Evolutionary conservation across 768 basidiomycete genomes (phyloP).

Genomic region (Crucibulum laeve): DNA sequence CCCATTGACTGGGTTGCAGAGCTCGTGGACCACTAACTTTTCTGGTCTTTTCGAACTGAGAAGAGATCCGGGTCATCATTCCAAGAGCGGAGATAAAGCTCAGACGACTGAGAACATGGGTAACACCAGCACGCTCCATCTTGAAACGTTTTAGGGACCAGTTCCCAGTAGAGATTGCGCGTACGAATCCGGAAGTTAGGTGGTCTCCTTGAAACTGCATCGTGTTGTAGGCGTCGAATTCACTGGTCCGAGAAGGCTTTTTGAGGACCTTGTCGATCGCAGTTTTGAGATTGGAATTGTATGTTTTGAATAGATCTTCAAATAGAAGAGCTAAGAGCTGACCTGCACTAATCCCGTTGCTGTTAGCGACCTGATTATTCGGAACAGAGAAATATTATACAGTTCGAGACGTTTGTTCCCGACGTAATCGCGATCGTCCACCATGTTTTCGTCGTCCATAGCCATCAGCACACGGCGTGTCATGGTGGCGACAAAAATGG

Average conservation of each 20-base stretch:
- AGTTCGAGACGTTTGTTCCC: conserved; percentile 98
- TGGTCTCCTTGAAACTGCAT: conserved; percentile 97
- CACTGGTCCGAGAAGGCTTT: conserved; percentile 89
- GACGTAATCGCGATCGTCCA: conserved; percentile 98
- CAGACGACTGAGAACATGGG: conserved; percentile 92
- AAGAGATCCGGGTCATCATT: conserved; percentile 99
- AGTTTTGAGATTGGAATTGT: conserved; percentile 91
- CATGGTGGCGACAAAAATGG: conserved; percentile 97
- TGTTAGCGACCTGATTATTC: conserved; percentile 8
- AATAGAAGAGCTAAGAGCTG: conserved; percentile 94
- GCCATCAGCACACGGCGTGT: conserved; percentile 94
- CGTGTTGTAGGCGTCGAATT: conserved; percentile 92
- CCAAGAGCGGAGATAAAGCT: conserved; percentile 97
- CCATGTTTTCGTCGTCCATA: conserved; percentile 94
- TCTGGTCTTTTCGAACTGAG: conserved; percentile 98
- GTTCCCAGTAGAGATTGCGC: conserved; percentile 97
- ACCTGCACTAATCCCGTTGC: conserved; percentile 79
- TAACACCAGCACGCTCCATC: conserved; percentile 98
- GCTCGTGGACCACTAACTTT: conserved; percentile 98
- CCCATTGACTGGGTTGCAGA: conserved; percentile 98
- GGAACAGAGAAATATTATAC: conserved; percentile 34
- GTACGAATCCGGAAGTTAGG: conserved; percentile 92
- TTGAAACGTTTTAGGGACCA: conserved; percentile 99
- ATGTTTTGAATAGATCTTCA: conserved; percentile 98
- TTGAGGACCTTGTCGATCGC: conserved; percentile 97